Evolutionary conservation across 2,329 filamentous ascomycete genomes (phyloP).

Genomic region (Fusarium sterilihyphosum): DNA sequence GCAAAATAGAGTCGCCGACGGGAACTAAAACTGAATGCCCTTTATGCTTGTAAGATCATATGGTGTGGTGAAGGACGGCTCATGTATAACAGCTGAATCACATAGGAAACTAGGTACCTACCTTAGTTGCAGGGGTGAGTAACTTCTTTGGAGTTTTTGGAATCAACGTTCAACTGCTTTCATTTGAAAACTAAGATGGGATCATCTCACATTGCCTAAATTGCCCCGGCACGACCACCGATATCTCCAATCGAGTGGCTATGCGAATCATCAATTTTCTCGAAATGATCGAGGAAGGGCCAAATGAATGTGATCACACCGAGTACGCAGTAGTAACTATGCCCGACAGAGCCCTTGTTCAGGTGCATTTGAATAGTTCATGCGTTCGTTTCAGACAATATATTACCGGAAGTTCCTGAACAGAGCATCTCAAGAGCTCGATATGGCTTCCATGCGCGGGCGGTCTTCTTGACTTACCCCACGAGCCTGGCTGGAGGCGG

Average conservation of each 20-base stretch:
- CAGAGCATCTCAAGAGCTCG: not conserved
- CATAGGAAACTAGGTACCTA: not conserved
- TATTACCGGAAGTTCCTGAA: no score
- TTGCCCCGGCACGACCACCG: not conserved
- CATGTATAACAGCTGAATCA: constrained; percentile 34
- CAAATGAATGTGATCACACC: not conserved
- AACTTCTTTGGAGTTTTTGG: constrained; percentile 29
- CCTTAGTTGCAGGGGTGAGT: constrained; percentile 4
- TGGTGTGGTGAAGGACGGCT: constrained; percentile 4
- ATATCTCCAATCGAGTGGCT: not conserved
- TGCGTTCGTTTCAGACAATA: not conserved
- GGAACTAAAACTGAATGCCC: not conserved
- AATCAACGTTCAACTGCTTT: constrained; percentile 13
- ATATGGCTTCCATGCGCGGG: not conserved
- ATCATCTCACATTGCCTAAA: not conserved
- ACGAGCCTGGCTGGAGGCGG: constrained; percentile 19
- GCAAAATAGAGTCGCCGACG: constrained; percentile 40
- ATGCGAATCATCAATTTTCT: not conserved
- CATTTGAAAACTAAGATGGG: not conserved
- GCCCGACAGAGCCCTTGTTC: not conserved
- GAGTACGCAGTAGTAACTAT: not conserved
- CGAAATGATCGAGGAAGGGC: not conserved
- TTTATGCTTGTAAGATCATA: constrained; percentile 39
- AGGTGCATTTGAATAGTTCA: not conserved
- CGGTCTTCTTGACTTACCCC: constrained; percentile 33